Percentiles rank a stretch among this genome's conserved stretches.
Evolutionary conservation across 2,329 filamentous ascomycete genomes (phyloP).

Genomic region (Xylaria sp.): DNA sequence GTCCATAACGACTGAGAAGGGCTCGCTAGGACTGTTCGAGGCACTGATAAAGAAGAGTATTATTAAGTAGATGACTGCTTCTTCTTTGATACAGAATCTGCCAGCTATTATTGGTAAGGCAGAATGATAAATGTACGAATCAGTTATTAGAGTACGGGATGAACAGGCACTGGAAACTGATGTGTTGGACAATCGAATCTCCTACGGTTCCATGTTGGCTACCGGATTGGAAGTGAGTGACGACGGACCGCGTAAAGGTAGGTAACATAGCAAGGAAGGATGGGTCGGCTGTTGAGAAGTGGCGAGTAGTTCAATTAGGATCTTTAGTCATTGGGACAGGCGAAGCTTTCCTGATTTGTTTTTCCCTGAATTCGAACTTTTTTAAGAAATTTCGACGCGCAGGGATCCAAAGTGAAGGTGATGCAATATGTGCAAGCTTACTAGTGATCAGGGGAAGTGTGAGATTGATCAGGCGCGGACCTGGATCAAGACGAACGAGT

Average conservation of each 20-base stretch:
- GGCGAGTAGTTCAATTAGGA: neutral
- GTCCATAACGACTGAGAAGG: neutral
- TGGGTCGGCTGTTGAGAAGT: conserved; percentile 1
- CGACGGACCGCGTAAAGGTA: neutral
- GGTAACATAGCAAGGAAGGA: neutral
- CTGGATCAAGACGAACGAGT: neutral
- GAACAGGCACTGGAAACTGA: neutral
- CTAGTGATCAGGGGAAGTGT: neutral
- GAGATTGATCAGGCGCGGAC: neutral
- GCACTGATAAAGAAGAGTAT: neutral
- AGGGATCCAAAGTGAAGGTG: neutral
- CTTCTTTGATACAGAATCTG: neutral
- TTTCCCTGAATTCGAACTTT: neutral
- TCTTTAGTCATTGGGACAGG: neutral
- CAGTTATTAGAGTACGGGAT: neutral
- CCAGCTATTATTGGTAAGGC: conserved; percentile 9
- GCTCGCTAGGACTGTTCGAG: neutral
- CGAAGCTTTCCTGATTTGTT: neutral
- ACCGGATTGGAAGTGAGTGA: neutral
- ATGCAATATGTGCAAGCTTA: neutral
- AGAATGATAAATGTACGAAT: neutral
- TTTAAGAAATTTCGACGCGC: neutral
- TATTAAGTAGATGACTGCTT: neutral
- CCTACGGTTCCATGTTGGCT: neutral
- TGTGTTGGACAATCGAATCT: neutral